phyloP scores from a whole-genome alignment of 129 eudicot genomes.

The Flaveria bidentis region DNA sequence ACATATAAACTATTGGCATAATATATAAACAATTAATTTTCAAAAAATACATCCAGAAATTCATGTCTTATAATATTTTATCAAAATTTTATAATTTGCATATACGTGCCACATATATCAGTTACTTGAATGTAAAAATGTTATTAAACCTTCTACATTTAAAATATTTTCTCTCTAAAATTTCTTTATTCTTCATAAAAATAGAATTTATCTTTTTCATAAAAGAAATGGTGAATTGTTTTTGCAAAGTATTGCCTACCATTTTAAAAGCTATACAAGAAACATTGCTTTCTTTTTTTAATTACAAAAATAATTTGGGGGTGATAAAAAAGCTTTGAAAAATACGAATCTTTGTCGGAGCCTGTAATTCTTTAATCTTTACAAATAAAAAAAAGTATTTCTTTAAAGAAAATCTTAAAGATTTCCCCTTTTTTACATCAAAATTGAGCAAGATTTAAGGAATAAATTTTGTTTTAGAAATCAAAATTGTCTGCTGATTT shows the following conservation, averaged over 20 bases:
- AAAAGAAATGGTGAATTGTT: constrained; percentile 7
- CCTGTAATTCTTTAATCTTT: background rate
- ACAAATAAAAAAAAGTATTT: background rate
- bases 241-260: constrained; percentile 4
- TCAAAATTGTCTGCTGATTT: constrained; percentile 10
- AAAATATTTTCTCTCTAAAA: no score
- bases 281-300: constrained; percentile 15
- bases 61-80: background rate
- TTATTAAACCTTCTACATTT: no score
- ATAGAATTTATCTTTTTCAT: background rate
- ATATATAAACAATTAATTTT: background rate
- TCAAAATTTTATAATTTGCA: background rate
- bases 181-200: background rate
- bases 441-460: constrained; percentile 26
- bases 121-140: no score
- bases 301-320: background rate
- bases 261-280: constrained; percentile 2
- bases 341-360: constrained; percentile 31
- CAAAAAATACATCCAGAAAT: background rate
- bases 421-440: constrained; percentile 15
- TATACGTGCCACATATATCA: background rate
- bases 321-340: constrained; percentile 15
- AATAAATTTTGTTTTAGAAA: constrained; percentile 8
- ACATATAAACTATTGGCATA: background rate
- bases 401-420: background rate